Evolutionary conservation across 2,329 filamentous ascomycete genomes (phyloP), one percentile per base, ranked within the genome.

Genomic region (Orbilia javanica): DNA sequence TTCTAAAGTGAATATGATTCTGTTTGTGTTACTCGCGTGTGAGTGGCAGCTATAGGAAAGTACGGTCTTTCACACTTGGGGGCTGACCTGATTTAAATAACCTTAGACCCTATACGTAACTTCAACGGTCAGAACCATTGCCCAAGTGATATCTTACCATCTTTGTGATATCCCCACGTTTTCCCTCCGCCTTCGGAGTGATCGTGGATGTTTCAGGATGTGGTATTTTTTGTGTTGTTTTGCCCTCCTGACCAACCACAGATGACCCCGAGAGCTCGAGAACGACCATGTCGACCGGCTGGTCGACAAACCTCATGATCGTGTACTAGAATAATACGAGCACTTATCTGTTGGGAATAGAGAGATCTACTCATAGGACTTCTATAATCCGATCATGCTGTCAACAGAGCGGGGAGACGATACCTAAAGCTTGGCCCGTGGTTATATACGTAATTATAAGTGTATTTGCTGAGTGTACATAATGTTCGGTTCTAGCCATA

Each of bases 221-320:
- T 77, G 60, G 74, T 34, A 78, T 68, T 72, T 78, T 78, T 72
- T 78, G 74, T 25, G 74, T 78, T 78, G 74, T 68, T 25, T 20
- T 78, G 74, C 67, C 71, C 74, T 60, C 60, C 55, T 78, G 74
- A 78, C 74, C 60, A 36, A 20, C 52, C 22, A 46, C 74, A 64
- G 67, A 72, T 78, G 74, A 78, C 74, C 73, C n/a, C 39, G 46
- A 65, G 13, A 15, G 22, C 20, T 44, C 42, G 42, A 44, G n/a
- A 44, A n/a, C 18, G 13, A 6, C 5, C 42, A 44, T n/a, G n/a
- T n/a, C n/a, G n/a, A n/a, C n/a, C n/a, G n/a, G 36, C 25, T 31
- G 25, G n/a, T 39, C 57, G 1, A 18, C 27, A 42, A 57, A 48
- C 60, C 69, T 73, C 69, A 73, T 73, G 69, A 73, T 73, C 69